Evolutionary conservation across 148 eudicot genomes (phyloP).

Genomic region (Spergularia bocconei): DNA sequence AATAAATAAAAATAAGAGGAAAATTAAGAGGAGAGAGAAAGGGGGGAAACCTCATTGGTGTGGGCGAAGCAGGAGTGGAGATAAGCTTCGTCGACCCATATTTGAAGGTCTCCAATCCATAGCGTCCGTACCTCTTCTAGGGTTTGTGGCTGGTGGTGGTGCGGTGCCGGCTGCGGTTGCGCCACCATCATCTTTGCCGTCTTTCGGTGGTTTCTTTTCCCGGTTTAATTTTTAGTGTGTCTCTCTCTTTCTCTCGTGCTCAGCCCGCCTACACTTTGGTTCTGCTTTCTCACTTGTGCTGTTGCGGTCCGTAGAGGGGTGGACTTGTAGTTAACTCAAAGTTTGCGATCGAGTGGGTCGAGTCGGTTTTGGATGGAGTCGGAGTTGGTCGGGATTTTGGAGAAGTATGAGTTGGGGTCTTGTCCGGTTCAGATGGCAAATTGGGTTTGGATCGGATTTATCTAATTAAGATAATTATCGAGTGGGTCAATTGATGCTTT

Average conservation of each 20-base stretch:
- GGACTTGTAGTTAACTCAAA: too few species aligned
- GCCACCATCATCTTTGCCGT: slow-evolving; percentile 22
- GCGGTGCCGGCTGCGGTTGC: slow-evolving; percentile 34
- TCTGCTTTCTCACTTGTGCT: not conserved
- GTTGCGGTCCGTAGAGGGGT: too few species aligned
- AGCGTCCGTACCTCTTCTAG: slow-evolving; percentile 92
- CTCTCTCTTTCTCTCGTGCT: not conserved
- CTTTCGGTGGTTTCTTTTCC: not conserved
- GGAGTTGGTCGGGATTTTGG: too few species aligned
- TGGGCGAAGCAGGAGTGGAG: slow-evolving; percentile 68
- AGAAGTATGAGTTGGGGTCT: too few species aligned
- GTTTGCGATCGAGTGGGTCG: too few species aligned
- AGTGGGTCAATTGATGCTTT: too few species aligned
- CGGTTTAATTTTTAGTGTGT: not conserved
- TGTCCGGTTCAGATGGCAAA: too few species aligned
- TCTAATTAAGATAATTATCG: too few species aligned
- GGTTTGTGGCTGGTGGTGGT: slow-evolving; percentile 77
- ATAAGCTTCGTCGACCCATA: slow-evolving; percentile 82
- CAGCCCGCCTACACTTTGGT: not conserved
- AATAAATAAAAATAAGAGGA: not conserved
- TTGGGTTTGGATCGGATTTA: too few species aligned
- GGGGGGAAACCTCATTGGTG: slow-evolving; percentile 55
- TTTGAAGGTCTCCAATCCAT: slow-evolving; percentile 96
- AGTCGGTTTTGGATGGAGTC: too few species aligned
- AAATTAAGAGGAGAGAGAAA: not conserved